phyloP scores from a whole-genome alignment of 2,329 filamentous ascomycete genomes.

The Ophiosphaerella herpotricha region DNA sequence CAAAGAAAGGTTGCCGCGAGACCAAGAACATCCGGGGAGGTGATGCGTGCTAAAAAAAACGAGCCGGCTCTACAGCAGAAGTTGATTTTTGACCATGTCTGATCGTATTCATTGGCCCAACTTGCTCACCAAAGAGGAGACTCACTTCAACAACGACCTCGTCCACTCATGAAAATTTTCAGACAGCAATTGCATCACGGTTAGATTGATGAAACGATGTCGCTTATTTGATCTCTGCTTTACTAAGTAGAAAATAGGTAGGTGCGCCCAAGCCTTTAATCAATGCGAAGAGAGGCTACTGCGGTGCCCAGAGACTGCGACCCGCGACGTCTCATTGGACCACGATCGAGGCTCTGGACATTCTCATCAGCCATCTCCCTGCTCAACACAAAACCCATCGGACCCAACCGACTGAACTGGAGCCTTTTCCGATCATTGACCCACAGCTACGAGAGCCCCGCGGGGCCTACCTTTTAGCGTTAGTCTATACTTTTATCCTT shows the following conservation, averaged over 20 bases:
- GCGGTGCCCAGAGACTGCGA: constrained; percentile 18
- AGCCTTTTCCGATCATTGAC: neutral
- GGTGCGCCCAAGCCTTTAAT: neutral
- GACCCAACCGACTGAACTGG: neutral
- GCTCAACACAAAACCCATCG: constrained; percentile 8
- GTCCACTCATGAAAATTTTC: neutral
- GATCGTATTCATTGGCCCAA: no score
- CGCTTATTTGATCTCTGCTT: neutral
- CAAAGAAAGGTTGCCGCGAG: no score
- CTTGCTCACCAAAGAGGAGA: no score
- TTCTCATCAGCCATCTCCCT: constrained; percentile 2
- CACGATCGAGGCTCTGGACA: constrained; percentile 1
- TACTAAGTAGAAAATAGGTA: no score
- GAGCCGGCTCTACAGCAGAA: no score
- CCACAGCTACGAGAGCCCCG: neutral
- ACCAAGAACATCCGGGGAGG: no score
- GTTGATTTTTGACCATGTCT: no score
- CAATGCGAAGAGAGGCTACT: constrained; percentile 16
- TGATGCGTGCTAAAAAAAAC: no score
- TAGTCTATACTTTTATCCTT: neutral
- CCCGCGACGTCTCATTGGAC: constrained; percentile 10
- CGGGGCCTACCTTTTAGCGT: constrained; percentile 1
- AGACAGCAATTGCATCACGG: neutral
- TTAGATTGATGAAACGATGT: neutral
- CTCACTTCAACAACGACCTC: no score